Base-by-base conservation (phyloP, 1,284 basidiomycete species). In the Pseudozyma pruni region DNA sequence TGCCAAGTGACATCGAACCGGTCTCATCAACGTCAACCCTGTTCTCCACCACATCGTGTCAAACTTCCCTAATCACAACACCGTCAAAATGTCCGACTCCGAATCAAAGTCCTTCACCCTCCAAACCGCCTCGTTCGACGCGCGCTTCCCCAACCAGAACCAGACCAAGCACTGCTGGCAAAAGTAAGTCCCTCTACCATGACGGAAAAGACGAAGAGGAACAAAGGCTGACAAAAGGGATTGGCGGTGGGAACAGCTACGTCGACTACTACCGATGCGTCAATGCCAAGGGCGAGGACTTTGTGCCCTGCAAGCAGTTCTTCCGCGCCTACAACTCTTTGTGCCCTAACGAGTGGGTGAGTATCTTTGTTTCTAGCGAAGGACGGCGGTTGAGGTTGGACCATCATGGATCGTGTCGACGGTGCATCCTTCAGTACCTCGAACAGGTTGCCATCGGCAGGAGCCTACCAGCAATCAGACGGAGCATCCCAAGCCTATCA, bases 241-340 rank as follows among this genome's bases (percentile, higher is more conserved):
- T 33, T 39, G 22, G 45, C 19, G n/a, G n/a, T n/a, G n/a, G n/a
- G n/a, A 10, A 17, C 50, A 81, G 76, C 75, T 81, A 80, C 63
- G 74, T 80, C 67, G 83, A 98, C 85, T 96, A 95, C 87, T 92
- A 93, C 90, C 96, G 95, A 85, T 99, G 96, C 84, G 86, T 98
- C 79, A 86, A 91, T 81, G 94, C 93, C 78, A 98, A 97, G 87
- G 96, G 96, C 74, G 95, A 98, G 81, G 96, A 98, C 64, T 98
- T 90, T 83, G 89, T 90, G 20, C 94, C 96, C 9, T 98, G 96
- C 91, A 94, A 95, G 86, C 94, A 97, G 86, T 99, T 99, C 90
- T 93, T 91, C 87, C 89, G 90, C 83, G 92, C 93, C 33, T 99
- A 93, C 88, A 88, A 93, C 87, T 94, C 94, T 50, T 89, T 98